Evolutionary conservation across 2,329 filamentous ascomycete species (phyloP).

Genomic region (Fusarium sp.): DNA sequence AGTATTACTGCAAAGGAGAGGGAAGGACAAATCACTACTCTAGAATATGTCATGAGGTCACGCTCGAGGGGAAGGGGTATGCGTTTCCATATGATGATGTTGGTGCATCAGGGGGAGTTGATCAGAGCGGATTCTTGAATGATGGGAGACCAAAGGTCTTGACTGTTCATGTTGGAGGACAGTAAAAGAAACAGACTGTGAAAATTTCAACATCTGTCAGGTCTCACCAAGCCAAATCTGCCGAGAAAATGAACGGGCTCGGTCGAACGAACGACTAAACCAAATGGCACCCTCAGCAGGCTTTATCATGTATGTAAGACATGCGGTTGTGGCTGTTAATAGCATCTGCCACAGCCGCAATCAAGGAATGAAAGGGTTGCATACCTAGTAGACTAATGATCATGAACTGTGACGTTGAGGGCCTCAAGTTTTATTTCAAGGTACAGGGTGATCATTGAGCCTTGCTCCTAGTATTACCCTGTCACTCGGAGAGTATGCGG

Average conservation of each 20-base stretch:
- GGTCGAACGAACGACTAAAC: not conserved
- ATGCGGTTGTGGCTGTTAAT: constrained; percentile 18
- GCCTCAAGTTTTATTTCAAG: not conserved
- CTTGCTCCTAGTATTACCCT: not conserved
- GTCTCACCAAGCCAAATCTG: not conserved
- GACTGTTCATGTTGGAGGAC: constrained; percentile 65
- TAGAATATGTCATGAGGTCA: constrained; percentile 70
- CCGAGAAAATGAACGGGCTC: not conserved
- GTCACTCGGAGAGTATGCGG: not conserved
- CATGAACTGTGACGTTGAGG: not conserved
- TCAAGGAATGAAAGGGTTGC: constrained; percentile 20
- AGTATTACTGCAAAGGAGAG: constrained; percentile 61
- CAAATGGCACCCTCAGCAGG: not conserved
- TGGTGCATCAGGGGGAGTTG: constrained; percentile 60
- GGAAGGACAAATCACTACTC: constrained; percentile 73
- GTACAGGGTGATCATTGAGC: not conserved
- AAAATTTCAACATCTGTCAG: not conserved
- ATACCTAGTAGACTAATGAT: not conserved
- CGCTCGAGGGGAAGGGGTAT: constrained; percentile 70
- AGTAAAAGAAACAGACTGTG: not conserved
- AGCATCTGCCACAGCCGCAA: constrained; percentile 15
- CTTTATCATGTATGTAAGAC: constrained; percentile 2
- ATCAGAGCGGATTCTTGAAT: constrained; percentile 72
- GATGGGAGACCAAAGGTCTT: constrained; percentile 65
- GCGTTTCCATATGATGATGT: constrained; percentile 80